phyloP scores from a whole-genome alignment of 2,329 filamentous ascomycete species.

The Sarocladium kiliense region DNA sequence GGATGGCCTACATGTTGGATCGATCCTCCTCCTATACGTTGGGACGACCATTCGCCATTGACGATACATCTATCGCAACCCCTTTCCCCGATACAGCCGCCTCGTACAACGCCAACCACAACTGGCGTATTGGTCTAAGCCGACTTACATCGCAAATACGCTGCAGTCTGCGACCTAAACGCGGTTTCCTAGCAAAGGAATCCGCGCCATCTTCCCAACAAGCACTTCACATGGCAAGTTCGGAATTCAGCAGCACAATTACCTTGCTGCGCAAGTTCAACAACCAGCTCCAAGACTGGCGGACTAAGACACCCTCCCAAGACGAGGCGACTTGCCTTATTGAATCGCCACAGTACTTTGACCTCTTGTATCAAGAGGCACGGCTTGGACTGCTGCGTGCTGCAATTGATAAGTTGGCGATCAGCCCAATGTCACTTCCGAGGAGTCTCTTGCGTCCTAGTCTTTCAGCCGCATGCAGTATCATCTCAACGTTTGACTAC shows the following conservation, averaged over 20 bases:
- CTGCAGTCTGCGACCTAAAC: background rate
- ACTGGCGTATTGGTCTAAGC: background rate
- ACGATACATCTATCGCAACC: constrained; percentile 6
- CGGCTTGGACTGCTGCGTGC: constrained; percentile 4
- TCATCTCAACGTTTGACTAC: constrained; percentile 9
- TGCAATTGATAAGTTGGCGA: constrained; percentile 8
- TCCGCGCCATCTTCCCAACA: background rate
- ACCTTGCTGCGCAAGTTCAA: background rate
- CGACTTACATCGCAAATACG: background rate
- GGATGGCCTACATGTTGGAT: constrained; percentile 11
- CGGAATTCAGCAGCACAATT: background rate
- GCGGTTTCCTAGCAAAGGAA: background rate
- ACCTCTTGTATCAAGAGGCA: constrained; percentile 10
- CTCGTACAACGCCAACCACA: background rate
- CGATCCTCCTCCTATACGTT: constrained; percentile 11
- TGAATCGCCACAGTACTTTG: constrained; percentile 6
- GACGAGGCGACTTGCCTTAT: background rate
- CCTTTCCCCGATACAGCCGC: background rate
- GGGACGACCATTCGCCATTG: constrained; percentile 11
- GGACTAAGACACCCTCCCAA: background rate
- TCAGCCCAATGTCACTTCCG: background rate
- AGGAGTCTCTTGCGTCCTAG: background rate
- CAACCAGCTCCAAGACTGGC: constrained; percentile 9
- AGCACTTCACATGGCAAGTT: background rate
- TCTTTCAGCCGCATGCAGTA: constrained; percentile 7